Percentiles rank a stretch among this genome's conserved stretches.
Conservation (phyloP, 108 stramenopile species). For the Fistulifera pelliculosa region DNA sequence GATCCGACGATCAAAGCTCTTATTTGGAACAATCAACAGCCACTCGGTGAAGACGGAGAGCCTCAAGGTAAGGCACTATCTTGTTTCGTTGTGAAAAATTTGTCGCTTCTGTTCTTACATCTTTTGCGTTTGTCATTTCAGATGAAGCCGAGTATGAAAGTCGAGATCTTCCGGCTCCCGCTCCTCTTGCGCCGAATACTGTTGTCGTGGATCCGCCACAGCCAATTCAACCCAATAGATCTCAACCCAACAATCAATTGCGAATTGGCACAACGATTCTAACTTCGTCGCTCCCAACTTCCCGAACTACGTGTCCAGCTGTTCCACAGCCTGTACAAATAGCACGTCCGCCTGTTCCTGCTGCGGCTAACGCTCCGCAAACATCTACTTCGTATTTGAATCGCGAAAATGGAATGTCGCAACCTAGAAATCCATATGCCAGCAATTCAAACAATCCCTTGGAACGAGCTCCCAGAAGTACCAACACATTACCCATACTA, state of each 20-base stretch:
- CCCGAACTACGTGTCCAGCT: no score
- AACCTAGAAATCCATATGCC: slow-evolving; percentile 2
- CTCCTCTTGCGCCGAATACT: neutral
- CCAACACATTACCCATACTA: neutral
- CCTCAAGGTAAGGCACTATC: slow-evolving; percentile 9
- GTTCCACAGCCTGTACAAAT: no score
- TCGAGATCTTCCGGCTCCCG: slow-evolving; percentile 6
- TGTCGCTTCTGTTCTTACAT: neutral
- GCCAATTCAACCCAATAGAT: no score
- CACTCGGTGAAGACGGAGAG: slow-evolving; percentile 10
- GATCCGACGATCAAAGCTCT: slow-evolving; percentile 76
- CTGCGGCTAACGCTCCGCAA: no score
- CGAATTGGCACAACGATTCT: no score
- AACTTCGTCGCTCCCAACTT: no score
- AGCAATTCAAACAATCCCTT: neutral
- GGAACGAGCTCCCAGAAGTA: neutral
- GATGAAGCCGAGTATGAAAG: slow-evolving; percentile 16
- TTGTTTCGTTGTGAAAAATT: neutral
- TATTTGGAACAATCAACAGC: slow-evolving; percentile 43
- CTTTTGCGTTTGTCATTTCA: no score
- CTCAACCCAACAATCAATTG: no score
- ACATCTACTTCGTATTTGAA: no score
- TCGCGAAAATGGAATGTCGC: neutral
- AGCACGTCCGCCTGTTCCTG: no score
- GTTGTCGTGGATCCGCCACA: no score